Percentiles rank a stretch among this genome's conserved stretches.
phyloP scores from a whole-genome alignment of 352 stramenopile genomes.

The Aphanomyces astaci region DNA sequence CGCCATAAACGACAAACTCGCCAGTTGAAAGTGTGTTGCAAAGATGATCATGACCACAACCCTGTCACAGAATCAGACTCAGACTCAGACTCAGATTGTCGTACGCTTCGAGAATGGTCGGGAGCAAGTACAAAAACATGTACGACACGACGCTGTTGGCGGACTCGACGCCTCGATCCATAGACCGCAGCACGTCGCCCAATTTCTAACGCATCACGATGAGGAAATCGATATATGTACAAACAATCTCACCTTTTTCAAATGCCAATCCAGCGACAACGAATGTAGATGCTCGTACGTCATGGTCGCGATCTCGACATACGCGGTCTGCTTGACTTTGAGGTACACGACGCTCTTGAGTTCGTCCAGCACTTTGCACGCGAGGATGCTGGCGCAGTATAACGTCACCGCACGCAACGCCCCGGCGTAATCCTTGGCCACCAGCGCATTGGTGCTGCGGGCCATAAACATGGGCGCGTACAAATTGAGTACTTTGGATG shows the following conservation, averaged over 20 bases:
- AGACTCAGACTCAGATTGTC: too few species aligned
- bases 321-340: slow-evolving; percentile 95
- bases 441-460: slow-evolving; percentile 86
- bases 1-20: slow-evolving; percentile 84
- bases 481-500: slow-evolving; percentile 90
- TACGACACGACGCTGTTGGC: slow-evolving; percentile 95
- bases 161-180: slow-evolving; percentile 89
- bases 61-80: slow-evolving; percentile 28
- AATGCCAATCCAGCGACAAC: slow-evolving; percentile 96
- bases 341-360: slow-evolving; percentile 92
- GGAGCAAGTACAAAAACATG: slow-evolving; percentile 94
- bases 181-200: slow-evolving; percentile 92
- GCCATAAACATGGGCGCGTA: slow-evolving; percentile 90
- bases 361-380: slow-evolving; percentile 91
- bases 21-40: slow-evolving; percentile 89
- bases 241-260: slow-evolving; percentile 66
- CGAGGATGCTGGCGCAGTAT: slow-evolving; percentile 80
- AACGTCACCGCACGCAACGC: slow-evolving; percentile 56
- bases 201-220: slow-evolving; percentile 62
- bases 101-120: slow-evolving; percentile 88
- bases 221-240: not conserved
- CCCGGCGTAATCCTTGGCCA: slow-evolving; percentile 41
- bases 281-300: slow-evolving; percentile 95
- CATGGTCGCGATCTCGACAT: slow-evolving; percentile 94
- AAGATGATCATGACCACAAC: slow-evolving; percentile 93